Evolutionary conservation across 768 basidiomycete genomes (phyloP).

Genomic region (Pleurotus salmoneostramineus): DNA sequence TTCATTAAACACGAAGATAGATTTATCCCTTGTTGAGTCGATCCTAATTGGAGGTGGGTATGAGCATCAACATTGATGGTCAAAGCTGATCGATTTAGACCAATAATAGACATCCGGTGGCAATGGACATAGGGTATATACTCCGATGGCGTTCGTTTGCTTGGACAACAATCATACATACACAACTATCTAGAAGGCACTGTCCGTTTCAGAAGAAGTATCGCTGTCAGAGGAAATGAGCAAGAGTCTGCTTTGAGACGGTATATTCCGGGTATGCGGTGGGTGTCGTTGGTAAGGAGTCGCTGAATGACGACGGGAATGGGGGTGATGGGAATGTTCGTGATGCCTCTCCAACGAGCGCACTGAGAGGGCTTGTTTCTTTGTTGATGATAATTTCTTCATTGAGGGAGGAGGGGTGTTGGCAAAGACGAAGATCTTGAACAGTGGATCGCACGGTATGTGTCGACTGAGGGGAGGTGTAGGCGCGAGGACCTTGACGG

Average conservation of each 20-base stretch:
- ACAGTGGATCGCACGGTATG: not conserved
- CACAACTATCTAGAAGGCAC: not conserved
- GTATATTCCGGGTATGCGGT: not conserved
- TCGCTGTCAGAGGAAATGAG: not conserved
- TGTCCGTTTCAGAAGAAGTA: constrained; percentile 4
- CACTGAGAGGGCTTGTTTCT: not conserved
- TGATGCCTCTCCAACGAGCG: not conserved
- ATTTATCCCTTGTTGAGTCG: not conserved
- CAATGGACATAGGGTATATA: no score
- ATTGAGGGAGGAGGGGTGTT: not conserved
- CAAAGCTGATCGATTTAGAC: no score
- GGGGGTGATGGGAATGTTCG: not conserved
- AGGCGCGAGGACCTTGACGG: constrained; percentile 8
- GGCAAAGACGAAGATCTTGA: not conserved
- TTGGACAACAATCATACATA: no score
- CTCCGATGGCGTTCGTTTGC: no score
- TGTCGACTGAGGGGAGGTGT: constrained; percentile 13
- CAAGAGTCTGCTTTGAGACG: not conserved
- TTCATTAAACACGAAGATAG: not conserved
- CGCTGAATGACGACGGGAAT: not conserved
- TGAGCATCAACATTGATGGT: no score
- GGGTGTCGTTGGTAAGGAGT: not conserved
- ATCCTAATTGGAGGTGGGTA: no score
- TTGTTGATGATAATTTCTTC: not conserved
- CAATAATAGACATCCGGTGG: no score